Evolutionary conservation across 78 protist genomes (phyloP).

Genomic region (Dictyostelium purpureum): DNA sequence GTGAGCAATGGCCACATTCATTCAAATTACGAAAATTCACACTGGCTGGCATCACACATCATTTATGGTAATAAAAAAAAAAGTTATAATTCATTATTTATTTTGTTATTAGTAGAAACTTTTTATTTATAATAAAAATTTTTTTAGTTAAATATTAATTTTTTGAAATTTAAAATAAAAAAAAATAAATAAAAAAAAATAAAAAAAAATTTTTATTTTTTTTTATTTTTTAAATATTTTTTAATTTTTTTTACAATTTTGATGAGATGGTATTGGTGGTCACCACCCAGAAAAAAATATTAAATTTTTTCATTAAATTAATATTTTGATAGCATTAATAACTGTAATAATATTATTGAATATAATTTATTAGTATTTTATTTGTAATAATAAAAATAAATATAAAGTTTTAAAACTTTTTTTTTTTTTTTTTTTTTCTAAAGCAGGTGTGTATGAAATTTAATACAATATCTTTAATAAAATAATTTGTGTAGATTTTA

Average conservation of each 20-base stretch:
- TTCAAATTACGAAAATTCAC: no score
- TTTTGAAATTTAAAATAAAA: background rate
- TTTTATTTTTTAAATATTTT: no score
- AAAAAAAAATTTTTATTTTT: background rate
- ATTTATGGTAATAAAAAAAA: background rate
- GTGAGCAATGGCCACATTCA: no score
- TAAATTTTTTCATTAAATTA: no score
- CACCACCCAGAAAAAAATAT: no score
- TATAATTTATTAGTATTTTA: background rate
- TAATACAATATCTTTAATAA: no score
- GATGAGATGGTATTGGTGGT: background rate
- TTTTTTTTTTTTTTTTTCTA: background rate
- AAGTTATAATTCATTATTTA: no score
- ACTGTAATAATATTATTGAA: background rate
- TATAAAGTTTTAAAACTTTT: background rate
- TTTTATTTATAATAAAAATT: background rate
- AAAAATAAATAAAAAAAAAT: background rate
- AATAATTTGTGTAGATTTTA: background rate
- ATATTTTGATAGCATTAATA: no score
- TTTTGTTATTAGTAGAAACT: background rate
- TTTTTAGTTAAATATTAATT: background rate
- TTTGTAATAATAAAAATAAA: background rate
- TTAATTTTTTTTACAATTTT: background rate
- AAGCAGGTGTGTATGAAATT: no score
- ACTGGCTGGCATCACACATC: no score